Conservation (phyloP, 352 stramenopile genomes). For the Globisporangium middletonii region DNA sequence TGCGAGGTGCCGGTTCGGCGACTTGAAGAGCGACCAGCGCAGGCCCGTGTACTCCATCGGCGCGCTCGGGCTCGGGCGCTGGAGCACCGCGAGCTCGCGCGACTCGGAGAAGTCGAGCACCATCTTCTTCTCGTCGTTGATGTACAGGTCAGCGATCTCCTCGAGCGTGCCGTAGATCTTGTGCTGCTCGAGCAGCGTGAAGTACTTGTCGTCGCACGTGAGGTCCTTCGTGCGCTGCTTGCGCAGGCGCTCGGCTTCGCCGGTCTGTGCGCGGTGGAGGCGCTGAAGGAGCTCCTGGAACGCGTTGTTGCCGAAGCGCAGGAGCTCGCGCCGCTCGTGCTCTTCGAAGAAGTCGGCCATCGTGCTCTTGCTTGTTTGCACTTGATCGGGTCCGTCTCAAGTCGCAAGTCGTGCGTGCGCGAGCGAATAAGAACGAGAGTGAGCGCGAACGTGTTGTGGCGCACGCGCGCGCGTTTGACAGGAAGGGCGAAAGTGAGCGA, state of each 20-base stretch:
- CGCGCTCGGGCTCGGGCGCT: conserved; percentile 21
- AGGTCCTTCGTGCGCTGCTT: background rate
- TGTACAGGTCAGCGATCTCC: conserved; percentile 56
- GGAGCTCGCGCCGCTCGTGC: conserved; percentile 32
- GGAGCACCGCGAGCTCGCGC: conserved; percentile 41
- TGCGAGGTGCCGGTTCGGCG: conserved; percentile 42
- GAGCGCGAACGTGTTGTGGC: background rate
- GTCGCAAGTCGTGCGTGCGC: background rate
- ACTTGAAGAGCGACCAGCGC: conserved; percentile 65
- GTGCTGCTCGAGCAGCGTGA: conserved; percentile 51
- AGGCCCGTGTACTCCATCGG: conserved; percentile 55
- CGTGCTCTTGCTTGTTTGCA: no score
- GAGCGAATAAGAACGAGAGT: background rate
- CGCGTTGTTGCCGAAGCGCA: conserved; percentile 31
- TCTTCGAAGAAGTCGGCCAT: conserved; percentile 22
- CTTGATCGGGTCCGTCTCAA: no score
- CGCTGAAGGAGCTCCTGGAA: conserved; percentile 39
- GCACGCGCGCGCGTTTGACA: background rate
- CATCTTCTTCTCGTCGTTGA: conserved; percentile 59
- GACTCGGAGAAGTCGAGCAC: conserved; percentile 74
- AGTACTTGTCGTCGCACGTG: conserved; percentile 25
- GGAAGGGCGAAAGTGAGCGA: background rate
- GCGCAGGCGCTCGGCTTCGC: background rate
- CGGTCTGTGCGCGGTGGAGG: conserved; percentile 25
- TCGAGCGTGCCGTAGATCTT: conserved; percentile 59